These are phyloP conservation scores for Ogataea minuta DNA, from an alignment of 805 yeast species.

Conservation along the genomic window DNA sequence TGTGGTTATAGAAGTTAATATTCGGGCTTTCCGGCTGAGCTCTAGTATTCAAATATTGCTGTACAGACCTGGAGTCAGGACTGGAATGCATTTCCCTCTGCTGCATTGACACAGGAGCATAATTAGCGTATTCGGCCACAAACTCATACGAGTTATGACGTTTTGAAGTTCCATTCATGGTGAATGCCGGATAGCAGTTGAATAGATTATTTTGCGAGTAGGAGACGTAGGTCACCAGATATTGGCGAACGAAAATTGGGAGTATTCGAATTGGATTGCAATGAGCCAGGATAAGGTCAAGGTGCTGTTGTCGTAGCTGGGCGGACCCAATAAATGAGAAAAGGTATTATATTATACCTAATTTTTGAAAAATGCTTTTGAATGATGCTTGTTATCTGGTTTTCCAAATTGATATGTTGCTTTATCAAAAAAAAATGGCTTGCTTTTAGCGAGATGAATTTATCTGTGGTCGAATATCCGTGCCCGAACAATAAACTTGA, in stretches of 20 bases:
- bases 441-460: slow-evolving; percentile 12
- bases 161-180: slow-evolving; percentile 6
- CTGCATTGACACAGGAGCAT: not conserved
- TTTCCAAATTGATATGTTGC: slow-evolving; percentile 11
- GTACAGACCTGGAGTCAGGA: not conserved
- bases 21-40: not conserved
- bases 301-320: no score
- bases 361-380: slow-evolving; percentile 1
- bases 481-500: not conserved
- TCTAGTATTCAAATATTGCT: not conserved
- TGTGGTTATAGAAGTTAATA: slow-evolving; percentile 13
- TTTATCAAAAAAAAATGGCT: slow-evolving; percentile 19
- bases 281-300: no score
- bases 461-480: slow-evolving; percentile 1
- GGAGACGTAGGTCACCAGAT: not conserved
- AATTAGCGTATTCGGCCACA: not conserved
- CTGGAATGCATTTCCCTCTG: slow-evolving; percentile 1
- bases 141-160: slow-evolving; percentile 6
- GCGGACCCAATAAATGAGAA: not conserved
- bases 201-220: not conserved
- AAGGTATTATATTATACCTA: not conserved
- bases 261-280: not conserved
- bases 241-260: not conserved
- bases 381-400: slow-evolving; percentile 12
- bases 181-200: not conserved